Percentiles rank a stretch among this genome's conserved stretches.
Conservation (phyloP, 371 early-diverging fungal genomes). For the Mucor mucedo region DNA sequence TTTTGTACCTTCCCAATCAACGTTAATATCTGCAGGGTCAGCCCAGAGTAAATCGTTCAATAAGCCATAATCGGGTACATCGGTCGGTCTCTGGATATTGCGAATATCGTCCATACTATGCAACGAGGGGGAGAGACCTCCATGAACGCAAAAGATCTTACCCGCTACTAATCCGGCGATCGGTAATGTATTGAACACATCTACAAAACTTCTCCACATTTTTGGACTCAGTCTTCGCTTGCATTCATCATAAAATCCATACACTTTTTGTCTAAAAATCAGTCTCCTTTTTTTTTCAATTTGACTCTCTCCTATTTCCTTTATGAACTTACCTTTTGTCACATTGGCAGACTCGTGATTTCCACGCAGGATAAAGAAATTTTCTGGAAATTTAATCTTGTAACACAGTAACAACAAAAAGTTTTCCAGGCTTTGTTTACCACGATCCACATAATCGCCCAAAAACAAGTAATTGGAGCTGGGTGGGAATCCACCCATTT, state of each 20-base stretch:
- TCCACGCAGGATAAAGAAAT: constrained; percentile 96
- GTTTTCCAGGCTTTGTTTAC: constrained; percentile 96
- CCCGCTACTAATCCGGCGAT: constrained; percentile 96
- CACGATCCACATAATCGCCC: constrained; percentile 99
- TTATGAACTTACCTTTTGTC: constrained; percentile 71
- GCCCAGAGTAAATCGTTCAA: constrained; percentile 93
- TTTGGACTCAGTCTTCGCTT: constrained; percentile 94
- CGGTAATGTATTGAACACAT: constrained; percentile 98
- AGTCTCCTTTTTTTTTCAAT: no score
- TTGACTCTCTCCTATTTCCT: no score
- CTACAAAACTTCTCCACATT: constrained; percentile 98
- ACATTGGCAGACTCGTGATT: constrained; percentile 99
- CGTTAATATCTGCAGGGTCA: constrained; percentile 78
- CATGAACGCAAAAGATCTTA: constrained; percentile 98
- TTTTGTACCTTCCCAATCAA: constrained; percentile 85
- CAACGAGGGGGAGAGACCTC: constrained; percentile 93
- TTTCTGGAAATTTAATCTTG: constrained; percentile 97
- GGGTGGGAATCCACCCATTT: constrained; percentile 92
- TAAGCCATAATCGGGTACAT: constrained; percentile 97
- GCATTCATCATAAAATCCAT: constrained; percentile 99
- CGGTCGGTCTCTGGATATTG: constrained; percentile 90
- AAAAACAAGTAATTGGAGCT: constrained; percentile 92
- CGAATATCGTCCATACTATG: constrained; percentile 95
- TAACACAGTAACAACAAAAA: constrained; percentile 93
- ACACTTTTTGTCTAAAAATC: constrained; percentile 53